phyloP scores from a whole-genome alignment of 2,329 filamentous ascomycete species.

The Cercospora sp. region DNA sequence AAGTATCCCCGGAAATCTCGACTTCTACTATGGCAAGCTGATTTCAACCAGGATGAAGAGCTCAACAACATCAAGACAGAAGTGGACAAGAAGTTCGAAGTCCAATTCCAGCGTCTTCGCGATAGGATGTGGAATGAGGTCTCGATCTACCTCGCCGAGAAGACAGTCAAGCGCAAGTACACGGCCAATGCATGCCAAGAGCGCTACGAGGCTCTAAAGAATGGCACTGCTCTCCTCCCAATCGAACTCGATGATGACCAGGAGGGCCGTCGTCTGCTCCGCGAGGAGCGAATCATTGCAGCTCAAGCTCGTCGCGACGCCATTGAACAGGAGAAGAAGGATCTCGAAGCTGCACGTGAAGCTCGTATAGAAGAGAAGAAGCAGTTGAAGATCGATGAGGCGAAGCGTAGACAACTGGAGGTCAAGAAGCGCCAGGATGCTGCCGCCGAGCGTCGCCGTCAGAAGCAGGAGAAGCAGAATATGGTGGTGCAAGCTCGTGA shows the following conservation, averaged over 20 bases:
- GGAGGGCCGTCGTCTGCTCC: slow-evolving; percentile 40
- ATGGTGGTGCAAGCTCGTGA: slow-evolving; percentile 16
- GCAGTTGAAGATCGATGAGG: slow-evolving; percentile 19
- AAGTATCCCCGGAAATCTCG: slow-evolving; percentile 21
- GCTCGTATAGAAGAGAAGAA: slow-evolving; percentile 23
- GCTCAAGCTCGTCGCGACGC: slow-evolving; percentile 32
- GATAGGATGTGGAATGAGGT: slow-evolving; percentile 47
- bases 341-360: slow-evolving; percentile 26
- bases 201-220: slow-evolving; percentile 44
- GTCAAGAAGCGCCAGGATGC: slow-evolving; percentile 19
- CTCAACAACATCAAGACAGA: slow-evolving; percentile 45
- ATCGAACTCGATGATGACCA: slow-evolving; percentile 48
- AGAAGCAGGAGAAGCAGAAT: slow-evolving; percentile 23
- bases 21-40: slow-evolving; percentile 11
- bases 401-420: slow-evolving; percentile 16
- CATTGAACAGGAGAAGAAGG: slow-evolving; percentile 20
- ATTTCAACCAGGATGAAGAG: slow-evolving; percentile 45
- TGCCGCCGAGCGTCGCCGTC: slow-evolving; percentile 20
- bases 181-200: slow-evolving; percentile 50
- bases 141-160: slow-evolving; percentile 44
- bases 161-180: slow-evolving; percentile 43
- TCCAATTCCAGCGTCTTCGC: slow-evolving; percentile 44
- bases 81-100: slow-evolving; percentile 47
- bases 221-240: slow-evolving; percentile 49
- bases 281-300: slow-evolving; percentile 33